Conservation (phyloP, 176 grass and related monocot genomes). For the Triticum aestivum region DNA sequence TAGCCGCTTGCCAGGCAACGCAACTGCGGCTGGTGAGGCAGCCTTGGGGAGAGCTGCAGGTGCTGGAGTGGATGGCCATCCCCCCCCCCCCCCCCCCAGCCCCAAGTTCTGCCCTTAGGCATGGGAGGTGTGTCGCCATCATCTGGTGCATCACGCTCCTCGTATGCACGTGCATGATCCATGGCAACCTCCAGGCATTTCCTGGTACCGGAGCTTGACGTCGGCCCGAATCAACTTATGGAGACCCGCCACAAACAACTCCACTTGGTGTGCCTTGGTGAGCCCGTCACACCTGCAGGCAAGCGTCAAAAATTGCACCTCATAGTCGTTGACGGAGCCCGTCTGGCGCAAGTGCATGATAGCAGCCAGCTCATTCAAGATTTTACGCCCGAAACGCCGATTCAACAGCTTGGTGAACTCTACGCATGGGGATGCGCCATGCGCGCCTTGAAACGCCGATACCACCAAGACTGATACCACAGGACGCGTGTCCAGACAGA, state of each 20-base stretch:
- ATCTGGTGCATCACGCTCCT: background rate
- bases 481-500: background rate
- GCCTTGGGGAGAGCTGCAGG: no score
- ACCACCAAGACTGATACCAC: background rate
- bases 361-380: background rate
- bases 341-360: background rate
- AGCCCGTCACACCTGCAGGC: background rate
- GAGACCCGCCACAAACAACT: background rate
- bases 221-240: background rate
- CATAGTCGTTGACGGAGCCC: background rate
- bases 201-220: background rate
- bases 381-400: background rate
- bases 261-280: no score
- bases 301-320: background rate
- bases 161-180: background rate
- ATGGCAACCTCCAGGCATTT: background rate
- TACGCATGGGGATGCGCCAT: background rate
- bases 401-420: no score
- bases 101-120: background rate
- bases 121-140: background rate
- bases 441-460: background rate
- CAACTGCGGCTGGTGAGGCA: no score
- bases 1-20: no score
- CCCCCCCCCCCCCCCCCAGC: no score
- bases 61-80: no score